Evolutionary conservation across 306 rosid species (phyloP).

Genomic region (Dryas octopetala): DNA sequence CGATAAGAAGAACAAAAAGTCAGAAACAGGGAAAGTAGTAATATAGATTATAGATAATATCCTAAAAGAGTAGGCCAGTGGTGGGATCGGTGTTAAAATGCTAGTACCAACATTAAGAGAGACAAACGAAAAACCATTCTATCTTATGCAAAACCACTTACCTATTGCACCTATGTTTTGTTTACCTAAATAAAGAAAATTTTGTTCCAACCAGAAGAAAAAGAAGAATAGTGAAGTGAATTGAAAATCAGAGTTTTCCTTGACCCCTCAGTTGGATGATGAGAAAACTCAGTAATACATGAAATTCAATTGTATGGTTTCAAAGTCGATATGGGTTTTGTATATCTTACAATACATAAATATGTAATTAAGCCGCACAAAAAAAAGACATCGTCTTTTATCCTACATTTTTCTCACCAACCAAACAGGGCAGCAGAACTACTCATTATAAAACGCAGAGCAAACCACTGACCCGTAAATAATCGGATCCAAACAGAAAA

Average conservation of each 20-base stretch:
- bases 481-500: not conserved
- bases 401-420: not conserved
- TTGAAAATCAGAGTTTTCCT: not conserved
- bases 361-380: not conserved
- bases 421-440: not conserved
- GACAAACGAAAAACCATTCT: not conserved
- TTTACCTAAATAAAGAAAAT: not conserved
- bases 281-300: slow-evolving; percentile 1
- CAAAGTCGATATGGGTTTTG: not conserved
- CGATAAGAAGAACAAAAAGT: not conserved
- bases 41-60: not conserved
- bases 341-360: no score
- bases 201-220: not conserved
- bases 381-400: not conserved
- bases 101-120: not conserved
- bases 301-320: not conserved
- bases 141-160: not conserved
- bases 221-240: not conserved
- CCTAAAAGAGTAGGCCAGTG: not conserved
- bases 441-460: not conserved
- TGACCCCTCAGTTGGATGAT: not conserved
- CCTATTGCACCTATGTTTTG: not conserved
- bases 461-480: not conserved
- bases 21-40: not conserved
- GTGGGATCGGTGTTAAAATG: not conserved